phyloP scores from a whole-genome alignment of 805 yeast species.

The Nakazawaea ishiwadae region DNA sequence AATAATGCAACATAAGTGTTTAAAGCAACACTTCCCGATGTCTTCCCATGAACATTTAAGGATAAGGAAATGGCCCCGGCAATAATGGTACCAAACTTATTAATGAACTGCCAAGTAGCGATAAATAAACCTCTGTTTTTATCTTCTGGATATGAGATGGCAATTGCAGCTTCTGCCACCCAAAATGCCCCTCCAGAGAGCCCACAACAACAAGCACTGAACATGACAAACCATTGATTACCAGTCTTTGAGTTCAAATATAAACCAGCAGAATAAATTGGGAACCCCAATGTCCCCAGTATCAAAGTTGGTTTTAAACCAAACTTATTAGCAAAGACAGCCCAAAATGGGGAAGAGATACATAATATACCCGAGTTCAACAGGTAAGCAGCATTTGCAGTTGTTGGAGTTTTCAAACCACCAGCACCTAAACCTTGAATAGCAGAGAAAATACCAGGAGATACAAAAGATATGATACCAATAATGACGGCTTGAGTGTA shows the following conservation, averaged over 20 bases:
- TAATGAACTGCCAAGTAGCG: conserved; percentile 23
- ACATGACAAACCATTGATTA: conserved; percentile 20
- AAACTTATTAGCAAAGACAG: conserved; percentile 19
- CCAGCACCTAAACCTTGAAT: conserved; percentile 22
- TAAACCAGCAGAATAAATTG: conserved; percentile 22
- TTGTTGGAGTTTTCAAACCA: conserved; percentile 17
- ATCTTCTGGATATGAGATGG: conserved; percentile 21
- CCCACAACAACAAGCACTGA: conserved; percentile 22
- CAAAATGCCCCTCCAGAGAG: conserved; percentile 23
- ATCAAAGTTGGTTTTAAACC: conserved; percentile 18
- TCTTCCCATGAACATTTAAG: conserved; percentile 14
- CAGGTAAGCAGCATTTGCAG: conserved; percentile 17
- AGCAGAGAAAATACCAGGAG: conserved; percentile 21
- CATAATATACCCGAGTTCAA: conserved; percentile 19
- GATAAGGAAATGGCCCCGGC: conserved; percentile 21
- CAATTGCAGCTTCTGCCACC: conserved; percentile 24
- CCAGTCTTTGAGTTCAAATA: conserved; percentile 23
- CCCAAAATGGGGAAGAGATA: conserved; percentile 17
- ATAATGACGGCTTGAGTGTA: conserved; percentile 19
- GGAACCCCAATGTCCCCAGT: conserved; percentile 22
- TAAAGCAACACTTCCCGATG: conserved; percentile 19
- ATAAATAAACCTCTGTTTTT: conserved; percentile 22
- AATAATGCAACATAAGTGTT: conserved; percentile 22
- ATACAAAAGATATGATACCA: conserved; percentile 21
- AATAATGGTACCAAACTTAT: conserved; percentile 22